A percentile compares a stretch with the other conserved stretches of the same genome.
These are phyloP conservation scores for Cucumis melo DNA, from an alignment of 306 rosid genomes.

Conservation along the genomic window DNA sequence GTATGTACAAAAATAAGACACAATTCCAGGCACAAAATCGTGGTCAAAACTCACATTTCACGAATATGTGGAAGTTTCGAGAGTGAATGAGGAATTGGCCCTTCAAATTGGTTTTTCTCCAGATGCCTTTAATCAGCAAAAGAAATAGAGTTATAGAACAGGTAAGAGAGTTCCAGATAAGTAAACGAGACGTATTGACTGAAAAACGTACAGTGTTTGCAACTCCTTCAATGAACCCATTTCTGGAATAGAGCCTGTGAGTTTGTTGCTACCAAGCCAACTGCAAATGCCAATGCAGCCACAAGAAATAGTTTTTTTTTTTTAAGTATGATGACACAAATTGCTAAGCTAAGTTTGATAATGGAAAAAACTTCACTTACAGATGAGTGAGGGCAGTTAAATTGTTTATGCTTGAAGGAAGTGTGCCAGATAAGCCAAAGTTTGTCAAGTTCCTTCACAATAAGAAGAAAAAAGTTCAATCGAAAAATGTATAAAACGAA, in stretches of 20 bases:
- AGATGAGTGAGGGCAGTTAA: slow-evolving; percentile 42
- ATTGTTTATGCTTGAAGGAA: slow-evolving; percentile 36
- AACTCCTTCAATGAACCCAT: slow-evolving; percentile 39
- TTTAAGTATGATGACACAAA: not conserved
- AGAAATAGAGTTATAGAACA: not conserved
- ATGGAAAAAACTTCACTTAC: slow-evolving; percentile 32
- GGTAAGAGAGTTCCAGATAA: not conserved
- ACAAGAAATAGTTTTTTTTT: slow-evolving; percentile 7
- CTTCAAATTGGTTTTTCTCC: slow-evolving; percentile 65
- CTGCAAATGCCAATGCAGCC: slow-evolving; percentile 21
- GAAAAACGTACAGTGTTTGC: slow-evolving; percentile 42
- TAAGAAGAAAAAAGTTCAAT: not conserved
- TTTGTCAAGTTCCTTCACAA: slow-evolving; percentile 56
- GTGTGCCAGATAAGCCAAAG: slow-evolving; percentile 41
- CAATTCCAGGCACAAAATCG: not conserved
- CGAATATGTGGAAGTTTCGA: slow-evolving; percentile 32
- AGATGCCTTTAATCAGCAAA: slow-evolving; percentile 47
- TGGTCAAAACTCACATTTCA: slow-evolving; percentile 46
- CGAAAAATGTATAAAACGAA: not conserved
- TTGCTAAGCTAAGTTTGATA: not conserved
- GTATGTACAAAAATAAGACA: not conserved
- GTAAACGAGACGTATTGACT: not conserved
- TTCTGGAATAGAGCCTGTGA: slow-evolving; percentile 63
- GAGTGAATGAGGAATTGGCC: slow-evolving; percentile 41
- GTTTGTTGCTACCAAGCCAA: slow-evolving; percentile 62